phyloP scores from a whole-genome alignment of 2,329 filamentous ascomycete species.

The Penicillium glabrum region DNA sequence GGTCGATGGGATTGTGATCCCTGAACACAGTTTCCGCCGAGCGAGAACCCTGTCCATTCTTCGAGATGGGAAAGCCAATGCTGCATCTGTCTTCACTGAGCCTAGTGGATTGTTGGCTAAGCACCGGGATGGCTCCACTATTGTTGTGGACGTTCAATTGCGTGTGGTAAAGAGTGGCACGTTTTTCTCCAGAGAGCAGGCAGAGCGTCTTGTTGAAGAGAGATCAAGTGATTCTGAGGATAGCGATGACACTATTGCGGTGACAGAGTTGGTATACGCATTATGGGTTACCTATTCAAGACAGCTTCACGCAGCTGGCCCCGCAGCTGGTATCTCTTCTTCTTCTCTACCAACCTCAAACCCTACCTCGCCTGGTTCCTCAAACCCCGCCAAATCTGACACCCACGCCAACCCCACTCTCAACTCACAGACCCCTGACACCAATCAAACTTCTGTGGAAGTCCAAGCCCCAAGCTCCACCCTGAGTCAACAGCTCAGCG shows the following conservation, averaged over 20 bases:
- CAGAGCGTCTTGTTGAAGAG: slow-evolving; percentile 63
- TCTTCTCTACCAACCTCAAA: slow-evolving; percentile 62
- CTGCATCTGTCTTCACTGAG: slow-evolving; percentile 73
- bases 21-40: slow-evolving; percentile 91
- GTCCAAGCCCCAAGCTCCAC: slow-evolving; percentile 46
- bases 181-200: slow-evolving; percentile 57
- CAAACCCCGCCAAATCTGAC: background rate
- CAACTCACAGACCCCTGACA: slow-evolving; percentile 52
- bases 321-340: slow-evolving; percentile 55
- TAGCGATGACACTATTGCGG: slow-evolving; percentile 44
- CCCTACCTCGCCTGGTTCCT: slow-evolving; percentile 55
- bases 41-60: slow-evolving; percentile 82
- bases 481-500: slow-evolving; percentile 53
- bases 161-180: slow-evolving; percentile 89
- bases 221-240: slow-evolving; percentile 54
- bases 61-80: slow-evolving; percentile 78
- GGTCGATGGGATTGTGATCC: slow-evolving; percentile 91
- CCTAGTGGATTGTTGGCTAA: slow-evolving; percentile 81
- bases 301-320: slow-evolving; percentile 76
- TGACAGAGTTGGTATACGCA: slow-evolving; percentile 83
- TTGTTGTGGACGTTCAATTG: slow-evolving; percentile 96
- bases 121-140: slow-evolving; percentile 86
- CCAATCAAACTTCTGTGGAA: slow-evolving; percentile 29
- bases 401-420: slow-evolving; percentile 65
- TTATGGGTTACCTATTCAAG: slow-evolving; percentile 97